Evolutionary conservation across 495 filamentous ascomycete species (phyloP), one percentile per base, ranked within the genome.

Genomic region (Xylaria palmicola): DNA sequence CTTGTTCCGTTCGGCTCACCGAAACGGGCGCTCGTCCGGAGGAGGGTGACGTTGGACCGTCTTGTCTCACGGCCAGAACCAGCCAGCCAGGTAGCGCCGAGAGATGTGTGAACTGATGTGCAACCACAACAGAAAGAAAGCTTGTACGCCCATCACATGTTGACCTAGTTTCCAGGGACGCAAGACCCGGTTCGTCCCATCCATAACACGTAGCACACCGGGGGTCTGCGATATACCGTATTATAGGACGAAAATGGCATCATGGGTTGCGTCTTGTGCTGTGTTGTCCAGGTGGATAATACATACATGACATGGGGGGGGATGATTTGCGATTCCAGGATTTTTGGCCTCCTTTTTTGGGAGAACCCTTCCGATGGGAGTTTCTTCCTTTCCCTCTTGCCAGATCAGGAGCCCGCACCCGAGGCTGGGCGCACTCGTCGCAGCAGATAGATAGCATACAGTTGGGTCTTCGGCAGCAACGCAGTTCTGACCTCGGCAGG

Each of bases 1-100:
- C n/a, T n/a, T n/a, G n/a, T n/a, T n/a, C n/a, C n/a, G 22, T 15
- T 34, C 36, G 36, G 22, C 15, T 27, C 26, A 44, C 53, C 37
- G 53, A 43, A 20, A 43, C 39, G 44, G 37, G 53, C 27, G 24
- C 39, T 56, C 53, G 20, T 56, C 53, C 20, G n/a, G n/a, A 9
- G 39, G 53, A 56, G 40, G 34, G 51, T 55, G 53, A 29, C 39
- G 37, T 22, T n/a, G 12, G 27, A 27, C n/a, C 17, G 13, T 29
- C 20, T 48, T 24, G 15, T 17, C 53, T 43, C 51, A 19, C 19
- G 13, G 22, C n/a, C n/a, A n/a, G n/a, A n/a, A n/a, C n/a, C n/a
- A n/a, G n/a, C n/a, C n/a, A n/a, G n/a, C n/a, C n/a, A n/a, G n/a
- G n/a, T n/a, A n/a, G n/a, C n/a, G n/a, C n/a, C n/a, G n/a, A n/a